These are phyloP conservation scores for Gardenia jasminoides DNA, from an alignment of 257 asterid genomes.

Conservation along the genomic window DNA sequence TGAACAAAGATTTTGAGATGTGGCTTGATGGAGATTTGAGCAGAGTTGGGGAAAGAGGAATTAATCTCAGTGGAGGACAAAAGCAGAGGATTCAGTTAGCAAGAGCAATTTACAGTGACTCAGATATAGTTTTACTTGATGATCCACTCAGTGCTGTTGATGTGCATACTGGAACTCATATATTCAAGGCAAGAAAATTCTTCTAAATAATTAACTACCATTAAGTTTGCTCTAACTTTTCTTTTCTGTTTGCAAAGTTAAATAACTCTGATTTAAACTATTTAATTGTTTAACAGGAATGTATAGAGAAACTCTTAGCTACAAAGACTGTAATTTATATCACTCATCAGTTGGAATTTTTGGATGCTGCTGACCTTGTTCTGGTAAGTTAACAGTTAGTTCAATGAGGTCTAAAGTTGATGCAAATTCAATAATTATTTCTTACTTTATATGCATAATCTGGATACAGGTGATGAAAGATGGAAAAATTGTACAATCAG, in stretches of 20 bases:
- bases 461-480: constrained; percentile 61
- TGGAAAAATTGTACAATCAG: constrained; percentile 69
- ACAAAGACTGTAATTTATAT: constrained; percentile 66
- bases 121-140: constrained; percentile 65
- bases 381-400: constrained; percentile 45
- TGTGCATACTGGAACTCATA: constrained; percentile 83
- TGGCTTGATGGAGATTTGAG: constrained; percentile 69
- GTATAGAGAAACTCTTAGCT: constrained; percentile 54
- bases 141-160: constrained; percentile 94
- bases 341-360: constrained; percentile 81
- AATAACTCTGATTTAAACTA: not conserved
- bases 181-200: constrained; percentile 56
- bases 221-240: not conserved
- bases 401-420: not conserved
- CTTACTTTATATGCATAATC: not conserved
- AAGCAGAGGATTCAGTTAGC: constrained; percentile 87
- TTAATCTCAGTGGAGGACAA: constrained; percentile 78
- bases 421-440: not conserved
- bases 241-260: not conserved
- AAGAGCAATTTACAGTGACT: constrained; percentile 65
- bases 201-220: not conserved
- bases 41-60: constrained; percentile 73
- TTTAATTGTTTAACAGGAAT: constrained; percentile 51
- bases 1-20: constrained; percentile 61
- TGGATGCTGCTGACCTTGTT: constrained; percentile 70